Conservation (phyloP, 371 early-diverging fungal species). For the Mortierella sp. region DNA sequence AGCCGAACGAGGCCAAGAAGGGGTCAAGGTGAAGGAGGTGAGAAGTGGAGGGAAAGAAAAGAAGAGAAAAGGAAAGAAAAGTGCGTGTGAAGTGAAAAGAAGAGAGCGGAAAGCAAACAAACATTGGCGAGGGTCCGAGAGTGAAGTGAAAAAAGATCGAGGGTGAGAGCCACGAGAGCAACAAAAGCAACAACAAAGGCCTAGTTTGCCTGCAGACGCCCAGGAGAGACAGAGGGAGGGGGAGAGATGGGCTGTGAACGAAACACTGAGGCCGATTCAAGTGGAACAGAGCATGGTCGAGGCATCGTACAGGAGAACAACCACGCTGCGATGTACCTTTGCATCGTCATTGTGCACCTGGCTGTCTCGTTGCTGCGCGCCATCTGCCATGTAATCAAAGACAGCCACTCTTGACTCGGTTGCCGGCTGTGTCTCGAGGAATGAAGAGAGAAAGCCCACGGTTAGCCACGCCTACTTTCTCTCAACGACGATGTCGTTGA, state of each 20-base stretch:
- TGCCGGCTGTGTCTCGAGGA: too few species aligned
- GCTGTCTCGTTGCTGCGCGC: neutral
- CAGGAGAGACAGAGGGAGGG: neutral
- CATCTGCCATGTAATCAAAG: neutral
- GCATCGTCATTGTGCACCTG: neutral
- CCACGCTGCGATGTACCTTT: neutral
- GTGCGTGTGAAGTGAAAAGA: neutral
- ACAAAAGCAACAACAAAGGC: neutral
- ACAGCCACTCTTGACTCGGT: neutral
- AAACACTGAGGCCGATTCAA: too few species aligned
- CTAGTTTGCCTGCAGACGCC: neutral
- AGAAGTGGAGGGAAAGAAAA: neutral
- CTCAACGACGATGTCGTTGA: too few species aligned
- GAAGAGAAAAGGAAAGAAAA: neutral
- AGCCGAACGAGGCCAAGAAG: neutral
- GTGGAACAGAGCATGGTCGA: neutral
- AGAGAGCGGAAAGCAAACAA: neutral
- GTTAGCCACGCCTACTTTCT: too few species aligned
- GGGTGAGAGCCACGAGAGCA: conserved; percentile 4
- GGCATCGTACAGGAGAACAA: neutral
- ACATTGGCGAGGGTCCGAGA: neutral
- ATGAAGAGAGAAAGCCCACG: too few species aligned
- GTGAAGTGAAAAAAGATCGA: neutral
- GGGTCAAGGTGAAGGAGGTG: neutral
- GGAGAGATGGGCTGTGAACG: too few species aligned